Percentiles rank a stretch among this genome's conserved stretches.
These are phyloP conservation scores for Saccharomycopsis microspora DNA, from an alignment of 805 yeast species.

Conservation along the genomic window DNA sequence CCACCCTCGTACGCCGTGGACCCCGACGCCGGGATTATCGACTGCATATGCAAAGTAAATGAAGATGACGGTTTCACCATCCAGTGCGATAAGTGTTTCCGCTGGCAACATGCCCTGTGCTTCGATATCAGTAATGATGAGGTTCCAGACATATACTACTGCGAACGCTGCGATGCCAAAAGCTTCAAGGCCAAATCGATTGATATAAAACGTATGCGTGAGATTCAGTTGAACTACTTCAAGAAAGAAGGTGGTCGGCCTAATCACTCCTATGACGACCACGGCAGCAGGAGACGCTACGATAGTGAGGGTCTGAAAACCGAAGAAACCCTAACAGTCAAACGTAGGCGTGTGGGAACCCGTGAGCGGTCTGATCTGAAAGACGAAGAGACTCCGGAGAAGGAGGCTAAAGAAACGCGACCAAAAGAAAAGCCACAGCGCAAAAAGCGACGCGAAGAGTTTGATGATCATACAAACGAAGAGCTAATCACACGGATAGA, in stretches of 20 bases:
- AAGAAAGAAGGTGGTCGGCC: neutral
- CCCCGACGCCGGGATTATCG: conserved; percentile 76
- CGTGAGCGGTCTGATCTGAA: neutral
- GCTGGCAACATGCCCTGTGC: conserved; percentile 96
- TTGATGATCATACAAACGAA: conserved; percentile 16
- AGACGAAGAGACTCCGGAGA: neutral
- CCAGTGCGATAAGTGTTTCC: conserved; percentile 84
- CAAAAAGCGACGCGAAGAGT: conserved; percentile 14
- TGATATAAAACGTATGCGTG: conserved; percentile 27
- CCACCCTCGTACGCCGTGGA: conserved; percentile 48
- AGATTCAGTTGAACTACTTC: conserved; percentile 18
- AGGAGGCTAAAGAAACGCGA: conserved; percentile 1
- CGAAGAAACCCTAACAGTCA: neutral
- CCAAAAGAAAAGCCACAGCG: conserved; percentile 2
- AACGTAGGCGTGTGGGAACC: conserved; percentile 1
- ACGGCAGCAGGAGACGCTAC: neutral
- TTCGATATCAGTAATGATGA: conserved; percentile 67
- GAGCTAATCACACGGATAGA: conserved; percentile 17
- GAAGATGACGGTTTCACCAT: conserved; percentile 92
- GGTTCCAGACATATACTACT: conserved; percentile 73
- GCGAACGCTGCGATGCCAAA: conserved; percentile 64
- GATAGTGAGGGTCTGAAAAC: neutral
- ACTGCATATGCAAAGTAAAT: conserved; percentile 78
- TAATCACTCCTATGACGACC: conserved; percentile 4
- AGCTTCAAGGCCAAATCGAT: conserved; percentile 28